Evolutionary conservation across 2,329 filamentous ascomycete species (phyloP).

Genomic region (Apiospora aurea): DNA sequence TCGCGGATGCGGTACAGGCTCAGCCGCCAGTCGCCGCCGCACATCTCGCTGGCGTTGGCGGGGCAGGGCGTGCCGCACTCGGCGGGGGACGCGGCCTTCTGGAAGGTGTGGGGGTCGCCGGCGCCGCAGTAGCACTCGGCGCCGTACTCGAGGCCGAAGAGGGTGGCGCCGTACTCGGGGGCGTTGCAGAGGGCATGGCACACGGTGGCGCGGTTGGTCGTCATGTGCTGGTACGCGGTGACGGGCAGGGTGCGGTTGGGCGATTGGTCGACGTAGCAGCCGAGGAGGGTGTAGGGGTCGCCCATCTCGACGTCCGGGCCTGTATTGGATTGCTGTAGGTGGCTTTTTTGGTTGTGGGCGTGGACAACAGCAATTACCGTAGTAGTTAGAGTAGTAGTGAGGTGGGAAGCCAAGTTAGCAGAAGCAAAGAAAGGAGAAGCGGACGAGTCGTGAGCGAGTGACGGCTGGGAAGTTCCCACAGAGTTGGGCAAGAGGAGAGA

Average conservation of each 20-base stretch:
- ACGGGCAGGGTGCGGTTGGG: neutral
- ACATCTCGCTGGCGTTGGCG: neutral
- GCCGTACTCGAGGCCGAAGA: conserved; percentile 8
- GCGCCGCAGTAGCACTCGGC: neutral
- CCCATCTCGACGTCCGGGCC: neutral
- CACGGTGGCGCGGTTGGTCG: neutral
- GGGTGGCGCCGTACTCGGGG: neutral
- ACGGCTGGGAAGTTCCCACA: neutral
- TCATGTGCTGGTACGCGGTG: no score
- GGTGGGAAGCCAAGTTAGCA: neutral
- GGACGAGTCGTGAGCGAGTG: neutral
- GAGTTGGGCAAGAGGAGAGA: neutral
- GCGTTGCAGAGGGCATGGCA: conserved; percentile 1
- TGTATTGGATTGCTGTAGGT: no score
- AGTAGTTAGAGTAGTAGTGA: neutral
- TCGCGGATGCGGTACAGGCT: neutral
- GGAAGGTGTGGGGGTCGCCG: neutral
- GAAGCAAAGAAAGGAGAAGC: no score
- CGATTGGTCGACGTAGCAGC: conserved; percentile 2
- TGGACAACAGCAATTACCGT: neutral
- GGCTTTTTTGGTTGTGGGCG: neutral
- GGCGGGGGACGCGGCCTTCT: neutral
- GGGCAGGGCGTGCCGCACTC: neutral
- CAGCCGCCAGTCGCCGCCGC: neutral
- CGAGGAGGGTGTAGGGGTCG: neutral